These are phyloP conservation scores for Phoma sp. DNA, from an alignment of 2,329 filamentous ascomycete genomes.

Conservation along the genomic window DNA sequence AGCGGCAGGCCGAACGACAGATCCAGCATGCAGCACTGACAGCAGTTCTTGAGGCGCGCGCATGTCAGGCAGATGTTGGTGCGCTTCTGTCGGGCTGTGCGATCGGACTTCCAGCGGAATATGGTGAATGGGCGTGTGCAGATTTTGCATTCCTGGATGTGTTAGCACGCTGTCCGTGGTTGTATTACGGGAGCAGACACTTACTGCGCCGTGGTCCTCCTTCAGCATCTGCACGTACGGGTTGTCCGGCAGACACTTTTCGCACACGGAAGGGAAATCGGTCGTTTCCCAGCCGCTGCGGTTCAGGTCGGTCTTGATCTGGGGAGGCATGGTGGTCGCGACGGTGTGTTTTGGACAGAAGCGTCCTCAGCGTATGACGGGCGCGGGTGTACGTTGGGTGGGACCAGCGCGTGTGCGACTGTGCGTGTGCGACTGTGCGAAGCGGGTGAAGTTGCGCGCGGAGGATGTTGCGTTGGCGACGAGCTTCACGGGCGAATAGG, in stretches of 20 bases:
- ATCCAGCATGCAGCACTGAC: slow-evolving; percentile 98
- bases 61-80: slow-evolving; percentile 97
- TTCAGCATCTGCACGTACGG: slow-evolving; percentile 99
- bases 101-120: slow-evolving; percentile 93
- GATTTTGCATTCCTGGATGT: slow-evolving; percentile 60
- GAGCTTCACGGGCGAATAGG: slow-evolving; percentile 4
- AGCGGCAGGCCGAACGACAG: slow-evolving; percentile 94
- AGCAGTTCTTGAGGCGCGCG: slow-evolving; percentile 97
- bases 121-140: slow-evolving; percentile 96
- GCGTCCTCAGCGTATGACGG: slow-evolving; percentile 7
- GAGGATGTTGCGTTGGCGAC: not conserved
- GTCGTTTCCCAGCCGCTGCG: slow-evolving; percentile 95
- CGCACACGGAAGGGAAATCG: slow-evolving; percentile 86
- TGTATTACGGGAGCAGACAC: slow-evolving; percentile 65
- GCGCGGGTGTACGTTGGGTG: not conserved
- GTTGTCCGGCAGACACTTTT: slow-evolving; percentile 93
- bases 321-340: slow-evolving; percentile 71
- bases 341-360: not conserved
- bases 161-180: slow-evolving; percentile 70
- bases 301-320: slow-evolving; percentile 96
- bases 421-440: slow-evolving; percentile 3
- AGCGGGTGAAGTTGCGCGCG: not conserved
- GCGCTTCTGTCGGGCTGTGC: slow-evolving; percentile 87
- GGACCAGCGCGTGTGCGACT: slow-evolving; percentile 6
- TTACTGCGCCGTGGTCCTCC: slow-evolving; percentile 90